Base-by-base conservation (phyloP, 495 filamentous ascomycete genomes). In the Xylaria sp. region DNA sequence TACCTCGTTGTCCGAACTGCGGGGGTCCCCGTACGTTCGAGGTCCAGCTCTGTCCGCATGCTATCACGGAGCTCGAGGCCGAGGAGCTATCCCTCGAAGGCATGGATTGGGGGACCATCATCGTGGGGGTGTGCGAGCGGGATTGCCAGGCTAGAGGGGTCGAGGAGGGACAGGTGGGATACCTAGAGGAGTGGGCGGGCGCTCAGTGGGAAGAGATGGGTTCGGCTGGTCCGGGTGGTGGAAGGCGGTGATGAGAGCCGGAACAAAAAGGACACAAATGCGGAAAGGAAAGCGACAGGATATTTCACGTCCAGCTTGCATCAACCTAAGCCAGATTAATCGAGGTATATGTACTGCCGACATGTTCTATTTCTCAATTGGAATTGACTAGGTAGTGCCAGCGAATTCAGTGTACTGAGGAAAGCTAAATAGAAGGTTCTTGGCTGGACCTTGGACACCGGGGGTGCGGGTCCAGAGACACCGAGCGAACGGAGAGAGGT, bases 61-160 rank as follows among this genome's bases (percentile, higher is more conserved):
- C 94, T 4, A 99, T 99, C 80, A 89, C 86, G 43, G 90, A 96
- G 82, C 83, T 99, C 50, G 96, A 99, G 82, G 90, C 87, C 8
- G 93, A 93, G 21, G 90, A 93, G 68, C 83, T 88, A 72, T 88
- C 89, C 15, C 77, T 97, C 65, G 93, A 95, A 48, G 96, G 97
- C 0, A 98, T 99, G 96, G 96, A 99, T 74, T 99, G 96, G 96
- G 97, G 97, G 0, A 97, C 93, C 17, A 86, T 99, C n/a, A 88
- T 98, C 55, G 79, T 98, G n/a, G 93, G 89, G 0, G 94, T 97
- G 26, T 99, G 96, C 80, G 82, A 80, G 53, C 83, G 78, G 74
- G 90, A 95, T 76, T 97, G 93, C 80, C 85, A 82, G 55, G 85
- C 88, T 0, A 77, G 82, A 65, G 82, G 84, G 19, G 80, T 88